Conservation (phyloP, 1,284 basidiomycete species). For the Cerioporus squamosus region DNA sequence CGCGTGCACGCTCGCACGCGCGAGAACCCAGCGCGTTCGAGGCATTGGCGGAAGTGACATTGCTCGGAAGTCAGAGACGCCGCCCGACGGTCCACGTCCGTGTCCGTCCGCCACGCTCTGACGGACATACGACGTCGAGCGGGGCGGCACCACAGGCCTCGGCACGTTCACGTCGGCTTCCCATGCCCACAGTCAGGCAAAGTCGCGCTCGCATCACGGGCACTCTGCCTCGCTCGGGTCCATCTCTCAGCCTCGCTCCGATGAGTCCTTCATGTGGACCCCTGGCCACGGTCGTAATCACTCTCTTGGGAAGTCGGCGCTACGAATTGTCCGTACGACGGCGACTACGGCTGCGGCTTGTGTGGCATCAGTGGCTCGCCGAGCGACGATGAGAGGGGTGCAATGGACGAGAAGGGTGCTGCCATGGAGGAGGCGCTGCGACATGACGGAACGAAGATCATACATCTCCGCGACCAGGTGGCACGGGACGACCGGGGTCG, state of each 20-base stretch:
- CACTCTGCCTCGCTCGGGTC: constrained; percentile 41
- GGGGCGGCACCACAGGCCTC: constrained; percentile 23
- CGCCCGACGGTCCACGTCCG: constrained; percentile 51
- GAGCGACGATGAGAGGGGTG: constrained; percentile 22
- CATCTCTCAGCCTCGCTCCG: constrained; percentile 40
- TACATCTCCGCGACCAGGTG: constrained; percentile 38
- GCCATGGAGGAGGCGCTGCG: constrained; percentile 48
- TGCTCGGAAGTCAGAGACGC: constrained; percentile 63
- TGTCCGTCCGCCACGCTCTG: constrained; percentile 22
- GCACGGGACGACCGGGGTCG: constrained; percentile 16
- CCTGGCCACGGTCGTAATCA: constrained; percentile 56
- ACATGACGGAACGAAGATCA: constrained; percentile 47
- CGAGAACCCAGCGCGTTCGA: constrained; percentile 46
- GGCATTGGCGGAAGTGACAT: constrained; percentile 62
- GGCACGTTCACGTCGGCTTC: constrained; percentile 23
- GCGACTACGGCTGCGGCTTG: constrained; percentile 43
- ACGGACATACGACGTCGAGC: constrained; percentile 19
- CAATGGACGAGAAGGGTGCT: constrained; percentile 37
- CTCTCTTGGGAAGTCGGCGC: constrained; percentile 62
- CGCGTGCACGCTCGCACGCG: constrained; percentile 29
- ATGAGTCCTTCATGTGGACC: constrained; percentile 30
- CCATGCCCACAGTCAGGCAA: constrained; percentile 48
- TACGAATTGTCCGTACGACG: constrained; percentile 41
- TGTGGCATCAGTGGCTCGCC: constrained; percentile 30
- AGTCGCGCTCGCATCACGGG: constrained; percentile 32